A percentile compares a stretch with the other conserved stretches of the same genome.
Conservation (phyloP, 768 basidiomycete species). For the Lactarius deliciosus region DNA sequence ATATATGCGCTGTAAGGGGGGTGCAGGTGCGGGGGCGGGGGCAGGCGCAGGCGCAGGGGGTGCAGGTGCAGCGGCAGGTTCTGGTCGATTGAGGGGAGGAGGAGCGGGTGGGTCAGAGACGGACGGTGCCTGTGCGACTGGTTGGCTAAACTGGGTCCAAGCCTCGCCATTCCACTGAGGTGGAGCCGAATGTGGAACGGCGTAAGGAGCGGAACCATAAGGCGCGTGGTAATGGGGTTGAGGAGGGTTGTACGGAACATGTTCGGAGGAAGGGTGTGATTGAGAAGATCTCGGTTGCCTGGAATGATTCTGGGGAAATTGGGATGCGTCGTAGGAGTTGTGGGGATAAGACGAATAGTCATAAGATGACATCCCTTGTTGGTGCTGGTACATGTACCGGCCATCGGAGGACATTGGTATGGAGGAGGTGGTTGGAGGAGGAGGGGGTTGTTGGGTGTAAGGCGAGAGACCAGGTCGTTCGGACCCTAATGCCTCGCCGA, state of each 20-base stretch:
- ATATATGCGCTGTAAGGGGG: constrained; percentile 37
- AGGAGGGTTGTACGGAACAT: constrained; percentile 31
- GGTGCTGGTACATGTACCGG: constrained; percentile 55
- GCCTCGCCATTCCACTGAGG: constrained; percentile 30
- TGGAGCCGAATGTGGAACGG: constrained; percentile 25
- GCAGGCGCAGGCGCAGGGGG: constrained; percentile 30
- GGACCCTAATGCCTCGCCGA: constrained; percentile 31
- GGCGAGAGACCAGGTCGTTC: constrained; percentile 20
- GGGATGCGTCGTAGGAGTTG: constrained; percentile 35
- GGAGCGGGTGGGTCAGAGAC: constrained; percentile 20
- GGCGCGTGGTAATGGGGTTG: constrained; percentile 28
- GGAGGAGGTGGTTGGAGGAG: constrained; percentile 17
- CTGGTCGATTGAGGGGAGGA: constrained; percentile 16
- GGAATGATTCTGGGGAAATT: constrained; percentile 33
- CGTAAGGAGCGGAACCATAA: constrained; percentile 29
- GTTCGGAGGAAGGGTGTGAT: constrained; percentile 35
- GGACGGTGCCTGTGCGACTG: constrained; percentile 13
- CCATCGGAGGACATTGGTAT: constrained; percentile 50
- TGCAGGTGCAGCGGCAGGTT: constrained; percentile 27
- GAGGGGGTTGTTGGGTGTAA: constrained; percentile 25
- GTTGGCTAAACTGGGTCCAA: constrained; percentile 28
- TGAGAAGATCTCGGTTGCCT: constrained; percentile 34
- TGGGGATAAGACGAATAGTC: constrained; percentile 48
- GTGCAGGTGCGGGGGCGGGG: constrained; percentile 34
- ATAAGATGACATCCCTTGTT: constrained; percentile 47